Evolutionary conservation across 805 yeast species (phyloP).

Genomic region (Kazachstania bromeliacearum): DNA sequence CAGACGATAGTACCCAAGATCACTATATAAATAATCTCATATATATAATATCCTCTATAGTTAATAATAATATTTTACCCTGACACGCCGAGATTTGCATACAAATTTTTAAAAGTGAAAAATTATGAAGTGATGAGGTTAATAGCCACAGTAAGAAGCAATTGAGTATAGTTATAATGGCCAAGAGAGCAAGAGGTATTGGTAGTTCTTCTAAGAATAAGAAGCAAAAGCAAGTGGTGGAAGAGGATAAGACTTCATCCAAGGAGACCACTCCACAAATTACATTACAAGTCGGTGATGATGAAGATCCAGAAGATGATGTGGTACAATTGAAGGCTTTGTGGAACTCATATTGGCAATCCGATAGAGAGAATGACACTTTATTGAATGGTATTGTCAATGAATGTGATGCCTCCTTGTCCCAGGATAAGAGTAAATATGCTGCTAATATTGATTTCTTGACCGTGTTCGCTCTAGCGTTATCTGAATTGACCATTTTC

Average conservation of each 20-base stretch:
- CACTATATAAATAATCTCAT: conserved; percentile 23
- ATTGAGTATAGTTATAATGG: conserved; percentile 39
- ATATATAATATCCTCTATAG: no score
- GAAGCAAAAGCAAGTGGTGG: conserved; percentile 13
- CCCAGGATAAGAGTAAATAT: background rate
- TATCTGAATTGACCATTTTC: conserved; percentile 54
- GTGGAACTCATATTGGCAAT: conserved; percentile 51
- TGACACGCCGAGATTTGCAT: no score
- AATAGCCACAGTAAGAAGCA: no score
- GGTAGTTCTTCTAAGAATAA: conserved; percentile 51
- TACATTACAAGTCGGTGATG: conserved; percentile 60
- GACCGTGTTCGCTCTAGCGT: conserved; percentile 62
- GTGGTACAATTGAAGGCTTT: conserved; percentile 65
- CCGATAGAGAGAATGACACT: conserved; percentile 53
- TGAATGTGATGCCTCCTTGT: conserved; percentile 73
- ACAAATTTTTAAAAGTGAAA: no score
- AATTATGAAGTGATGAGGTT: no score
- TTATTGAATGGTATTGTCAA: conserved; percentile 80
- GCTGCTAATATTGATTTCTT: conserved; percentile 45
- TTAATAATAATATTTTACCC: no score
- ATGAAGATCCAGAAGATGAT: conserved; percentile 68
- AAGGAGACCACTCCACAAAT: conserved; percentile 33
- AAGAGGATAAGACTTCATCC: conserved; percentile 9
- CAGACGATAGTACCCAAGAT: conserved; percentile 65
- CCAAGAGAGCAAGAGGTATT: conserved; percentile 45